Conservation (phyloP, 1,284 basidiomycete species). For the Fomitopsis pinicola region DNA sequence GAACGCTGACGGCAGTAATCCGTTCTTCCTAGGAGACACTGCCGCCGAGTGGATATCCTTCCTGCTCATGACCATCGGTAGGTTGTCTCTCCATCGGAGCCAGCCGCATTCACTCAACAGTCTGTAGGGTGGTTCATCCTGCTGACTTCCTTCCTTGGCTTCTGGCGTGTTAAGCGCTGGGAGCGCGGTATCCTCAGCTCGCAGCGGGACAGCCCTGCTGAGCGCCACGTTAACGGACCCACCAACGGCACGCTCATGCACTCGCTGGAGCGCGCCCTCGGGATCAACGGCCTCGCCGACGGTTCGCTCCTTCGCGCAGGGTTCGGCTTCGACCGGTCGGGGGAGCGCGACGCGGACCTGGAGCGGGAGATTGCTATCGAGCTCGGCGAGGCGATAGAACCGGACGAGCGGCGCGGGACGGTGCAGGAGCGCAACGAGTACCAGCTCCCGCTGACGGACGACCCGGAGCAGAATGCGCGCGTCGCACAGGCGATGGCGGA, state of each 20-base stretch:
- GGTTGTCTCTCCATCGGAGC: slow-evolving; percentile 19
- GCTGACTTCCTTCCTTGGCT: slow-evolving; percentile 82
- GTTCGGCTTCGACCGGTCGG: slow-evolving; percentile 43
- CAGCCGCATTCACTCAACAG: neutral
- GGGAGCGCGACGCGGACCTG: slow-evolving; percentile 14
- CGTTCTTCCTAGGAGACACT: slow-evolving; percentile 35
- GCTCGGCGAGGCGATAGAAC: slow-evolving; percentile 3
- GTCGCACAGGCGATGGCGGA: slow-evolving; percentile 45
- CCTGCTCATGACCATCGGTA: slow-evolving; percentile 87
- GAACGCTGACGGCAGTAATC: slow-evolving; percentile 10
- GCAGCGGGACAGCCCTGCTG: slow-evolving; percentile 17
- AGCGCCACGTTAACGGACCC: slow-evolving; percentile 21
- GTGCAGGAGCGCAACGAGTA: slow-evolving; percentile 24
- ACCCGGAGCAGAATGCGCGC: slow-evolving; percentile 40
- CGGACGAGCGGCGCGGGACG: slow-evolving; percentile 18
- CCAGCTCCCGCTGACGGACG: slow-evolving; percentile 39
- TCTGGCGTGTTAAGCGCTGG: slow-evolving; percentile 91
- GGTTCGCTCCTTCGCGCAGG: slow-evolving; percentile 38
- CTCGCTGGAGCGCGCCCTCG: slow-evolving; percentile 44
- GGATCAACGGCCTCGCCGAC: slow-evolving; percentile 38
- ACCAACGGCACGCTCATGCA: slow-evolving; percentile 18
- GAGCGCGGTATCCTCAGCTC: slow-evolving; percentile 64
- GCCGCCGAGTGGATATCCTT: slow-evolving; percentile 89
- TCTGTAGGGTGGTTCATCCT: slow-evolving; percentile 84
- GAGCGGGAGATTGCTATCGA: slow-evolving; percentile 16